Evolutionary conservation across 169 alveolate genomes (phyloP).

Genomic region (Babesia ovata): DNA sequence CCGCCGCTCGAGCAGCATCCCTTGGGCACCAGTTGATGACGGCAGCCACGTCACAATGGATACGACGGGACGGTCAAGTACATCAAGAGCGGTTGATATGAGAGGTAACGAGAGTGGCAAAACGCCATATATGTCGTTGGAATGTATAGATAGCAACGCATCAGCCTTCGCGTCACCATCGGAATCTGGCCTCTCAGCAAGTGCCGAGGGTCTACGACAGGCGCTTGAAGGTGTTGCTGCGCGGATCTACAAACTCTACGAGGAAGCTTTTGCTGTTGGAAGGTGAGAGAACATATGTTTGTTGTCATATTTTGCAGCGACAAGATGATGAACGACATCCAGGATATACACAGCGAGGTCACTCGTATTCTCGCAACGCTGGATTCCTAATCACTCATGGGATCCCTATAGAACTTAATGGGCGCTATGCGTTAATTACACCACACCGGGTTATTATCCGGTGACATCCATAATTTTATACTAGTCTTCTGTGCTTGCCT

Average conservation of each 20-base stretch:
- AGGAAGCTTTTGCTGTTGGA: neutral
- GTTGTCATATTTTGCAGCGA: constrained; percentile 1
- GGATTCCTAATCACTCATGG: constrained; percentile 4
- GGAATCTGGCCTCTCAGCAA: neutral
- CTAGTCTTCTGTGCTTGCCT: neutral
- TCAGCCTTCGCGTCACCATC: neutral
- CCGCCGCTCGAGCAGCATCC: neutral
- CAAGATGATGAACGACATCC: constrained; percentile 19
- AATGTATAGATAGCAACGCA: neutral
- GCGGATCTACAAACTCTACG: constrained; percentile 11
- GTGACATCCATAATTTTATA: neutral
- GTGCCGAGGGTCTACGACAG: neutral
- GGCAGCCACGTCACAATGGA: no score
- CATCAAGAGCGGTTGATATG: no score
- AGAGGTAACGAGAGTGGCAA: neutral
- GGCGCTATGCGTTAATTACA: neutral
- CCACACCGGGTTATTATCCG: neutral
- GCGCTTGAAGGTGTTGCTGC: constrained; percentile 23
- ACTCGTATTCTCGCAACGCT: neutral
- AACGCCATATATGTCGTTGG: constrained; percentile 6
- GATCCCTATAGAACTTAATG: neutral
- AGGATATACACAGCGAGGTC: constrained; percentile 24
- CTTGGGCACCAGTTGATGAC: neutral
- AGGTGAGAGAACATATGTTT: neutral
- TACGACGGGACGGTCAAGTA: no score